A percentile compares a stretch with the other conserved stretches of the same genome.
Conservation (phyloP, 2,329 filamentous ascomycete genomes). For the Phyllosticta capitalensis region DNA sequence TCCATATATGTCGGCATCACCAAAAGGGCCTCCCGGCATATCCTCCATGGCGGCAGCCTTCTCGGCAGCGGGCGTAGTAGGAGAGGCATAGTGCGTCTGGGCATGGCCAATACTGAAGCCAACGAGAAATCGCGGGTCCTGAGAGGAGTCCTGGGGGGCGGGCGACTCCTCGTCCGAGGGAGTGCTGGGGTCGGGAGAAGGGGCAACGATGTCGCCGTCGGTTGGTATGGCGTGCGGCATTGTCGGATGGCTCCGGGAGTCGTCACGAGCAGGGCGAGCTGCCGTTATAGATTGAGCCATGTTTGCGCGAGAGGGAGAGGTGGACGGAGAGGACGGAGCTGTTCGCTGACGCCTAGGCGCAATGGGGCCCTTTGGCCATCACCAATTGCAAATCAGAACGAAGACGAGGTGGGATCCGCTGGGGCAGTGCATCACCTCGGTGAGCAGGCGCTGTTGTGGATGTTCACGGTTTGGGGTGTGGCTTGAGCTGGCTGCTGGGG, state of each 20-base stretch:
- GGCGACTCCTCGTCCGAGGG: conserved; percentile 35
- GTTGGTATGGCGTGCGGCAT: conserved; percentile 30
- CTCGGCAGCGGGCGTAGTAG: conserved; percentile 48
- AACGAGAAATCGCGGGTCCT: conserved; percentile 39
- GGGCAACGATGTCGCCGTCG: conserved; percentile 31
- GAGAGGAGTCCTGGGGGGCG: conserved; percentile 21
- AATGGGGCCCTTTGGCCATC: neutral
- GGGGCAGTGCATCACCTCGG: neutral
- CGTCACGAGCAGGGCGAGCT: neutral
- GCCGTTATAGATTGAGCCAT: neutral
- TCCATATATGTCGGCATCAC: conserved; percentile 25
- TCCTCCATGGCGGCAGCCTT: conserved; percentile 48
- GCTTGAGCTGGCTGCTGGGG: neutral
- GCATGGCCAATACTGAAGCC: conserved; percentile 50
- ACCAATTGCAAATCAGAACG: neutral
- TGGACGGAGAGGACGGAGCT: neutral
- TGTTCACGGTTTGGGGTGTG: neutral
- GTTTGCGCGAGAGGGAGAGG: neutral
- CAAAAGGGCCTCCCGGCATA: conserved; percentile 38
- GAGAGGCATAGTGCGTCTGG: conserved; percentile 48
- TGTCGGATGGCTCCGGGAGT: neutral
- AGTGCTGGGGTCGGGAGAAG: conserved; percentile 29
- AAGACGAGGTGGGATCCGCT: neutral
- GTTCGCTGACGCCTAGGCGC: neutral
- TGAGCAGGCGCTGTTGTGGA: neutral